phyloP scores from a whole-genome alignment of 2,329 filamentous ascomycete species.

The Sclerotinia subarctica region DNA sequence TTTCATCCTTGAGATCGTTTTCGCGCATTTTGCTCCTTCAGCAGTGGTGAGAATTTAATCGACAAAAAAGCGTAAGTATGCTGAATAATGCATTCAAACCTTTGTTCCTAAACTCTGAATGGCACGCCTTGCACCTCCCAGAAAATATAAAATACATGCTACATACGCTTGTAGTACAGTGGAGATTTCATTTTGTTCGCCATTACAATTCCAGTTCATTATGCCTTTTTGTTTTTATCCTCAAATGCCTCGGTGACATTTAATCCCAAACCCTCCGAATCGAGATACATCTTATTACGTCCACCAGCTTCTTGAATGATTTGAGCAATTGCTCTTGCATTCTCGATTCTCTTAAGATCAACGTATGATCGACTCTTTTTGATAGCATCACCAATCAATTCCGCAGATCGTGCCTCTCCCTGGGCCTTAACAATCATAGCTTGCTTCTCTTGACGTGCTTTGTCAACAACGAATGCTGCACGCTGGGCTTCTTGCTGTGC shows the following conservation, averaged over 20 bases:
- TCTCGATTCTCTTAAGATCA: constrained; percentile 97
- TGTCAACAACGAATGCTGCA: constrained; percentile 96
- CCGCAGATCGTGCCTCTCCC: constrained; percentile 96
- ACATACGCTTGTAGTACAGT: constrained; percentile 43
- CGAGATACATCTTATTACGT: constrained; percentile 91
- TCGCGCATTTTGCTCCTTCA: neutral
- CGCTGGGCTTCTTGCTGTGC: constrained; percentile 92
- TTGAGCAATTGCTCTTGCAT: constrained; percentile 82
- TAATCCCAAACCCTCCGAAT: constrained; percentile 84
- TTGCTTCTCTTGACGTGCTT: constrained; percentile 98
- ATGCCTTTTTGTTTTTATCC: constrained; percentile 48
- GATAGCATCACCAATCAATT: constrained; percentile 97
- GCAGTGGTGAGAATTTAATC: neutral
- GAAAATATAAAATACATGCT: constrained; percentile 35
- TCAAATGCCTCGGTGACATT: constrained; percentile 66
- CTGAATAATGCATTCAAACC: constrained; percentile 6
- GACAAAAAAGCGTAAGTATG: neutral
- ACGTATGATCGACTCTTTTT: constrained; percentile 99
- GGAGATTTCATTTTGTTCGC: constrained; percentile 43
- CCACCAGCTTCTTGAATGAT: constrained; percentile 82
- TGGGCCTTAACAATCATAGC: constrained; percentile 97
- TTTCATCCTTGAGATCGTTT: neutral
- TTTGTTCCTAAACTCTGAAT: neutral
- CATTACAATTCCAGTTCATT: constrained; percentile 25
- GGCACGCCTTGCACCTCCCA: constrained; percentile 16